phyloP scores from a whole-genome alignment of 2,329 filamentous ascomycete genomes.

The Fusarium duplospermum region DNA sequence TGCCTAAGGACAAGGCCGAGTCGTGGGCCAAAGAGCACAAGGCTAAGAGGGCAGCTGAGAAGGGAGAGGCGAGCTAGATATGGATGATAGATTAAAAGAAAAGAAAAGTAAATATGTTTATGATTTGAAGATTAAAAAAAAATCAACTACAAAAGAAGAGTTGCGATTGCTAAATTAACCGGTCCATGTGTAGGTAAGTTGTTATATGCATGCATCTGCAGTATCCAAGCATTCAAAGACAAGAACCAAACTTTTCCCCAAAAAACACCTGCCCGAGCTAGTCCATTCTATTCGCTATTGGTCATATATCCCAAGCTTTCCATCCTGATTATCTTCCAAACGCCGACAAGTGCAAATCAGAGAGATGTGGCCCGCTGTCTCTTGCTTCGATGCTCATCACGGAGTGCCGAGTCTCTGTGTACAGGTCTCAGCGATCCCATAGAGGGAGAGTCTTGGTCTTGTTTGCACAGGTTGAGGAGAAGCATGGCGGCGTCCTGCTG shows the following conservation, averaged over 20 bases:
- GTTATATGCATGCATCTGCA: conserved; percentile 11
- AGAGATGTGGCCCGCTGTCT: conserved; percentile 34
- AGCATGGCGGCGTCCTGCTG: conserved; percentile 40
- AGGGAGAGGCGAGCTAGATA: conserved; percentile 37
- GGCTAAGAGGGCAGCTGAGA: conserved; percentile 70
- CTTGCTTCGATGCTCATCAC: conserved; percentile 38
- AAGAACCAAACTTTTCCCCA: conserved; percentile 1
- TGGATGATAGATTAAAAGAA: conserved; percentile 1
- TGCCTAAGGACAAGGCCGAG: conserved; percentile 76
- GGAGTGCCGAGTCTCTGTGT: background rate
- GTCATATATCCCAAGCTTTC: conserved; percentile 24
- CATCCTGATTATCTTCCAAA: background rate
- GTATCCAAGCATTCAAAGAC: background rate
- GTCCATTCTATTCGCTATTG: conserved; percentile 35
- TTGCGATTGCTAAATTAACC: conserved; percentile 12
- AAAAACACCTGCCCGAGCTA: conserved; percentile 16
- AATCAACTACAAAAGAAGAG: conserved; percentile 9
- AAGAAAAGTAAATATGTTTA: conserved; percentile 21
- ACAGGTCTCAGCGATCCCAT: background rate
- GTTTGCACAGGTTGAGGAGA: conserved; percentile 37
- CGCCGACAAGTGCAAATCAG: conserved; percentile 4
- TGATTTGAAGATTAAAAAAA: conserved; percentile 11
- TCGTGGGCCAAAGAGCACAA: conserved; percentile 91
- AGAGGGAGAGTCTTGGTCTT: conserved; percentile 2
- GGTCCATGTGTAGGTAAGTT: background rate